phyloP scores from a whole-genome alignment of 106 monocot species.

The Acorus calamus region DNA sequence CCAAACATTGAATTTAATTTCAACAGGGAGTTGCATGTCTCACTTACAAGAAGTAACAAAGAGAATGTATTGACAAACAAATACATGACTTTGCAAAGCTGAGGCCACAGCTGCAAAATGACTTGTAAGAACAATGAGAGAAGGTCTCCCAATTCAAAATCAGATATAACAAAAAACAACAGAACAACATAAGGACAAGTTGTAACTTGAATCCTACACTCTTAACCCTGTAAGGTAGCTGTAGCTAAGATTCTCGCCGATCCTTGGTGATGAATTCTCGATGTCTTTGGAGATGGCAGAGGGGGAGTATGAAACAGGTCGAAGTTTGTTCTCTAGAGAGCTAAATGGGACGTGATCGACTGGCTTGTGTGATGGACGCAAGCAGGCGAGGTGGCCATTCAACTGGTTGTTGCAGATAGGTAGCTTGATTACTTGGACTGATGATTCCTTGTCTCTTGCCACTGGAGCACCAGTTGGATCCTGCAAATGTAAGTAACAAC shows the following conservation, averaged over 20 bases:
- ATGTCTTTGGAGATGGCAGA: not conserved
- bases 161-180: too few relatives aligned
- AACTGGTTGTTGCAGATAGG: conserved; percentile 59
- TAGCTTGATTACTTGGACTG: conserved; percentile 41
- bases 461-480: conserved; percentile 79
- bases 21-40: too few relatives aligned
- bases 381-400: conserved; percentile 46
- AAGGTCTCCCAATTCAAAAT: too few relatives aligned
- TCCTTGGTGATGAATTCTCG: conserved; percentile 16
- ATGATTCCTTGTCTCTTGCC: conserved; percentile 43
- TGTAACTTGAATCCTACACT: conserved; percentile 1
- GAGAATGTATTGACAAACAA: too few relatives aligned
- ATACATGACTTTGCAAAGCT: too few relatives aligned
- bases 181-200: too few relatives aligned
- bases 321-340: conserved; percentile 60
- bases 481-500: conserved; percentile 30
- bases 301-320: not conserved
- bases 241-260: not conserved
- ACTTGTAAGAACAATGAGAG: too few relatives aligned
- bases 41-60: too few relatives aligned
- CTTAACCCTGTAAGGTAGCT: conserved; percentile 18
- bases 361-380: conserved; percentile 48
- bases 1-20: too few relatives aligned
- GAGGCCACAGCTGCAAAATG: too few relatives aligned
- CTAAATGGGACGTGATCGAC: conserved; percentile 37